phyloP scores from a whole-genome alignment of 1,284 basidiomycete genomes.

The Ustilago crameri region DNA sequence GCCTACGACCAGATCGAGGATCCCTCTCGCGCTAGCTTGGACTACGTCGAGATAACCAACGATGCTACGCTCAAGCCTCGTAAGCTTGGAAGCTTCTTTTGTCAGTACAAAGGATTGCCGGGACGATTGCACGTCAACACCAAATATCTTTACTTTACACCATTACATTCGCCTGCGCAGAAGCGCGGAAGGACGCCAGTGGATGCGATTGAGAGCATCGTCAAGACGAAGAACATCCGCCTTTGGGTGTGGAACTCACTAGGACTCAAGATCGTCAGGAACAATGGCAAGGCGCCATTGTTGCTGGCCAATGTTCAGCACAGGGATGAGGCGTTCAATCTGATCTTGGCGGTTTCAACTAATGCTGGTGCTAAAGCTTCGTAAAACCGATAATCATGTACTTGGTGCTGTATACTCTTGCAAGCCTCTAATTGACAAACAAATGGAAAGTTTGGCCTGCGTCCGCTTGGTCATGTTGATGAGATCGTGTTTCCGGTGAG shows the following conservation, averaged over 20 bases:
- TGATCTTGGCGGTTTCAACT: slow-evolving; percentile 60
- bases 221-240: slow-evolving; percentile 63
- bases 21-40: slow-evolving; percentile 35
- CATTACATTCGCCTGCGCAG: slow-evolving; percentile 57
- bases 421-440: not conserved
- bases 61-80: slow-evolving; percentile 48
- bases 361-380: slow-evolving; percentile 29
- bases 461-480: no score
- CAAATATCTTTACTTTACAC: slow-evolving; percentile 60
- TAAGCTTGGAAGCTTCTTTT: slow-evolving; percentile 66
- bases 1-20: slow-evolving; percentile 46
- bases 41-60: slow-evolving; percentile 45
- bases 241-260: slow-evolving; percentile 60
- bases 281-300: slow-evolving; percentile 53
- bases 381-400: not conserved
- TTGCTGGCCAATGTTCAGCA: slow-evolving; percentile 61
- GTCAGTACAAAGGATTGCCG: slow-evolving; percentile 64
- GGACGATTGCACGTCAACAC: slow-evolving; percentile 64
- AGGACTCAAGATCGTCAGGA: slow-evolving; percentile 61
- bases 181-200: slow-evolving; percentile 56
- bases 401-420: no score
- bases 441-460: no score
- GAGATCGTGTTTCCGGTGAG: no score
- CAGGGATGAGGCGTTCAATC: slow-evolving; percentile 66
- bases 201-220: slow-evolving; percentile 56